phyloP scores from a whole-genome alignment of 257 asterid species.

The Solanum ossicruentum region DNA sequence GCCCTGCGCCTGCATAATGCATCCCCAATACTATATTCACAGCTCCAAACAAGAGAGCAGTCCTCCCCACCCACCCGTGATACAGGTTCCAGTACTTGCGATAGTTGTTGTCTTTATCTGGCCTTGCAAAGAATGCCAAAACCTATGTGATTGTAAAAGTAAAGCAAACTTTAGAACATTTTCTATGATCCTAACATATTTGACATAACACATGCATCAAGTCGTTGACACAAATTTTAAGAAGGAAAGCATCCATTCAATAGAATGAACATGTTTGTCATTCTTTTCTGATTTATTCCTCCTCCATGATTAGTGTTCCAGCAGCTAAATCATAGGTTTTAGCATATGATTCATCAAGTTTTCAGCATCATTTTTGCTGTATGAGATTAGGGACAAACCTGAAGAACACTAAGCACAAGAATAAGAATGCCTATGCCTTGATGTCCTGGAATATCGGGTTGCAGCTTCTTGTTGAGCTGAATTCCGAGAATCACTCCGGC shows the following conservation, averaged over 20 bases:
- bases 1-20: slow-evolving; percentile 52
- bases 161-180: neutral
- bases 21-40: slow-evolving; percentile 62
- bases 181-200: neutral
- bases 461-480: slow-evolving; percentile 49
- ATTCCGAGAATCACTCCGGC: slow-evolving; percentile 59
- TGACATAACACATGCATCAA: neutral
- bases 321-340: neutral
- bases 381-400: slow-evolving; percentile 27
- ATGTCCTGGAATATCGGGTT: slow-evolving; percentile 51
- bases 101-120: slow-evolving; percentile 54
- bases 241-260: neutral
- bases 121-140: slow-evolving; percentile 58
- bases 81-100: slow-evolving; percentile 59
- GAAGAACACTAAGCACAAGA: slow-evolving; percentile 56
- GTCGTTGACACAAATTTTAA: neutral
- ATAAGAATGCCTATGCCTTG: slow-evolving; percentile 75
- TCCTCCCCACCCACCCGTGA: slow-evolving; percentile 66
- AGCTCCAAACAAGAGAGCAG: slow-evolving; percentile 63
- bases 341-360: neutral
- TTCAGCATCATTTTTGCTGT: neutral
- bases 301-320: neutral
- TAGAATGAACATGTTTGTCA: neutral
- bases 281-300: neutral
- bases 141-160: slow-evolving; percentile 23